Evolutionary conservation across 768 basidiomycete species (phyloP), one percentile per base, ranked within the genome.

Genomic region (Leccinum fibrillosum): DNA sequence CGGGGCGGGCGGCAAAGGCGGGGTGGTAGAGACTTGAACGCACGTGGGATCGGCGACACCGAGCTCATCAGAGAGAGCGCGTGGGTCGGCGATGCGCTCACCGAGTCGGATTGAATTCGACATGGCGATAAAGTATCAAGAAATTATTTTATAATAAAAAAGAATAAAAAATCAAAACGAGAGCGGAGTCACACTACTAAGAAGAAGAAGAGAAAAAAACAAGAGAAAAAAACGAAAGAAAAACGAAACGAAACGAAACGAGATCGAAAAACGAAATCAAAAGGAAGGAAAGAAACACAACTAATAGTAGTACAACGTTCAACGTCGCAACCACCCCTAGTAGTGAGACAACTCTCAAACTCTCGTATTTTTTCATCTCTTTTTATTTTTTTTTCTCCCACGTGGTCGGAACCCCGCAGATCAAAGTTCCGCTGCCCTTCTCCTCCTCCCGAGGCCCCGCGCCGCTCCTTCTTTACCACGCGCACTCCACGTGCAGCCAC

Each of bases 81-180:
- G 72, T 0, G 70, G 71, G 63, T 72, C 70, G 13, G 61, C 56
- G 60, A 72, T 72, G 54, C 57, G 72, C 49, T 61, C 62, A 11
- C 72, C 70, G 56, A 72, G 53, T 23, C 21, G 30, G 49, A 26
- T 37, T 37, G 34, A 17, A 19, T 5, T 55, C 25, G 64, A 54
- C 63, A 64, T 64, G 53, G 34, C 54, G 63, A 61, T 11, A 61
- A 64, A 64, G 53, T 62, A 68, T 62, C 64, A 67, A 55, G 34
- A 42, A 26, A 44, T 28, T 39, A 42, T 42, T 39, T 15, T 37
- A n/a, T n/a, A 42, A 42, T n/a, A 30, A 23, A 49, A 49, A 48
- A 49, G 39, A 35, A 19, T 54, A 35, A 21, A 23, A 23, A 47
- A 19, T 7, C 3, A 17, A 39, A 39, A 39, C 37, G 37, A 17